A percentile compares a stretch with the other conserved stretches of the same genome.
These are phyloP conservation scores for Amanita thiersii DNA, from an alignment of 768 basidiomycete genomes.

Conservation along the genomic window DNA sequence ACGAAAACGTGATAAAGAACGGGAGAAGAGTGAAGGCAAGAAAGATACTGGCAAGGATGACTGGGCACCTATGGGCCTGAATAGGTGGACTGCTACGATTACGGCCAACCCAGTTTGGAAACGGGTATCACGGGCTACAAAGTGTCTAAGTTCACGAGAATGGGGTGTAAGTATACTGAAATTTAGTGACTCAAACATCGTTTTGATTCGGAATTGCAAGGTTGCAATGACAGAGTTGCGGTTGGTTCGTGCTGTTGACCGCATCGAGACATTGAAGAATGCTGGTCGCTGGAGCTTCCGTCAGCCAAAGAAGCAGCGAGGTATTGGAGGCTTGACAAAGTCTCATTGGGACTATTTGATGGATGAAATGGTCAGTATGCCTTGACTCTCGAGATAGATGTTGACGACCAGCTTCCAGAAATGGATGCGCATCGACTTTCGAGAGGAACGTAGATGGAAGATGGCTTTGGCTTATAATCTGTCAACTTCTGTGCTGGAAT, in stretches of 20 bases:
- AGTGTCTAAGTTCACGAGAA: slow-evolving; percentile 72
- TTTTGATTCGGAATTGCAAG: slow-evolving; percentile 25
- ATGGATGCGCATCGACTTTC: slow-evolving; percentile 96
- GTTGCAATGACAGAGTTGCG: slow-evolving; percentile 75
- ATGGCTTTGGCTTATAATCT: slow-evolving; percentile 75
- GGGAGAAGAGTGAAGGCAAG: slow-evolving; percentile 31
- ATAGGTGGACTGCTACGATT: slow-evolving; percentile 67
- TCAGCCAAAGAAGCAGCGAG: slow-evolving; percentile 91
- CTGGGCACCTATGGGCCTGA: slow-evolving; percentile 55
- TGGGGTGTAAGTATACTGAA: slow-evolving; percentile 60
- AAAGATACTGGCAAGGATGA: slow-evolving; percentile 44
- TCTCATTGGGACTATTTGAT: slow-evolving; percentile 94
- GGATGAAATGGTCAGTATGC: slow-evolving; percentile 81
- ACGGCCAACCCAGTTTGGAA: slow-evolving; percentile 72
- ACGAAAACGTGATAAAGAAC: slow-evolving; percentile 40
- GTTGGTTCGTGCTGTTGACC: slow-evolving; percentile 72
- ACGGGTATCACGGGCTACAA: slow-evolving; percentile 59
- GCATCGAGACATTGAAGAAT: slow-evolving; percentile 77
- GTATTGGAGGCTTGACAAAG: slow-evolving; percentile 65
- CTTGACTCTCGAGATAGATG: slow-evolving; percentile 5
- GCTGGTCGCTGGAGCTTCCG: slow-evolving; percentile 84
- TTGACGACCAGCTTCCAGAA: slow-evolving; percentile 38
- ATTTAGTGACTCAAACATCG: not conserved
- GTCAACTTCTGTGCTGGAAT: slow-evolving; percentile 76
- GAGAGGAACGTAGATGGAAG: slow-evolving; percentile 94